Evolutionary conservation across 2,329 filamentous ascomycete genomes (phyloP).

Genomic region (Curvularia verruculosa): DNA sequence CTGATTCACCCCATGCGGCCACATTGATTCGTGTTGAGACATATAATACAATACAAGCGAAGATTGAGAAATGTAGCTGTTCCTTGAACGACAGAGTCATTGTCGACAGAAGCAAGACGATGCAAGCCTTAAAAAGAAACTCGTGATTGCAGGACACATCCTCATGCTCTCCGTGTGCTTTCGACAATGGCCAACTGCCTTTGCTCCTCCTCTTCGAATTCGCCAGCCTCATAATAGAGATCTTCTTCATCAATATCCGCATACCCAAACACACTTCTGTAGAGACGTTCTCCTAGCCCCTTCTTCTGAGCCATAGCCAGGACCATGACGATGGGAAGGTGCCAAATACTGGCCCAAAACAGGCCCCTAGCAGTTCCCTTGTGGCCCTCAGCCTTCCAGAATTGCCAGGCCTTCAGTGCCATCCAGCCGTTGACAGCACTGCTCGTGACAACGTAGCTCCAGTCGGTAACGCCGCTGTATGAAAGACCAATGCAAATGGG

Average conservation of each 20-base stretch:
- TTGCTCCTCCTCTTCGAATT: slow-evolving; percentile 34
- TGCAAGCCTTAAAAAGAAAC: neutral
- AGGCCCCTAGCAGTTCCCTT: slow-evolving; percentile 80
- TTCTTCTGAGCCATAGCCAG: slow-evolving; percentile 92
- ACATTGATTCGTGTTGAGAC: neutral
- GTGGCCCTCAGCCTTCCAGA: slow-evolving; percentile 79
- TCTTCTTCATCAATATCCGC: slow-evolving; percentile 40
- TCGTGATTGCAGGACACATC: slow-evolving; percentile 1
- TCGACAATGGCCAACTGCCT: slow-evolving; percentile 11
- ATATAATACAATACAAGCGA: slow-evolving; percentile 17
- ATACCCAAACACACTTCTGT: slow-evolving; percentile 41
- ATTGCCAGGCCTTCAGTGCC: slow-evolving; percentile 75
- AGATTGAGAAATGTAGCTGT: slow-evolving; percentile 24
- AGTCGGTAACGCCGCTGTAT: slow-evolving; percentile 80
- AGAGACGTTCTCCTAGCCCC: slow-evolving; percentile 58
- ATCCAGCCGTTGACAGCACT: slow-evolving; percentile 87
- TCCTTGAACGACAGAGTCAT: neutral
- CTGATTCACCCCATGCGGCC: neutral
- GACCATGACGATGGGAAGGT: slow-evolving; percentile 87
- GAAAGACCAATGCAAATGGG: slow-evolving; percentile 84
- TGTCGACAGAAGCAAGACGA: too few species aligned
- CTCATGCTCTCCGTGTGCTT: slow-evolving; percentile 14
- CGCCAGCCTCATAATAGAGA: slow-evolving; percentile 42
- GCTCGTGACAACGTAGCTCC: slow-evolving; percentile 81
- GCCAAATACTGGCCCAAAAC: slow-evolving; percentile 99